A percentile compares a stretch with the other conserved stretches of the same genome.
Conservation (phyloP, 371 early-diverging fungal species). For the Mucor circinelloides region DNA sequence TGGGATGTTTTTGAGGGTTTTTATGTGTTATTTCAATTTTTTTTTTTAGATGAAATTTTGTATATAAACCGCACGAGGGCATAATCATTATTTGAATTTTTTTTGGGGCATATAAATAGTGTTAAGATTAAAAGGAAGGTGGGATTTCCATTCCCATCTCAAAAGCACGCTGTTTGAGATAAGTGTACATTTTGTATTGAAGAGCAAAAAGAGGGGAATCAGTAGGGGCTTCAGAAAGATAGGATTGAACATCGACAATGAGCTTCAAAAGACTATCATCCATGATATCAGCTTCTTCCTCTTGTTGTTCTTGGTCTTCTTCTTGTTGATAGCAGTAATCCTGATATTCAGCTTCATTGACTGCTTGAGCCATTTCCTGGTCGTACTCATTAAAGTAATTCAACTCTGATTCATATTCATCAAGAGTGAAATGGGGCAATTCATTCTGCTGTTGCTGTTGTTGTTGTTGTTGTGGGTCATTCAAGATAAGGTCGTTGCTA, state of each 20-base stretch:
- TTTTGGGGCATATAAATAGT: not conserved
- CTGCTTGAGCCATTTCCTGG: constrained; percentile 29
- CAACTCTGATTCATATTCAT: constrained; percentile 23
- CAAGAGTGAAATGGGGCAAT: constrained; percentile 3
- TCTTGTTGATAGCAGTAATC: constrained; percentile 6
- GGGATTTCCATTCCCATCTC: constrained; percentile 40
- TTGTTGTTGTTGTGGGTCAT: not conserved
- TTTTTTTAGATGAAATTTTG: not conserved
- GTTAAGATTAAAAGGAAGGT: not conserved
- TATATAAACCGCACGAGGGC: constrained; percentile 2
- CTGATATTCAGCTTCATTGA: constrained; percentile 30
- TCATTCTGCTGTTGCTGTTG: constrained; percentile 1
- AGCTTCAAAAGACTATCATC: constrained; percentile 36
- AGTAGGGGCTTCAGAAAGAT: constrained; percentile 34
- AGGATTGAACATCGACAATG: constrained; percentile 49
- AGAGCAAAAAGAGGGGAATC: constrained; percentile 43
- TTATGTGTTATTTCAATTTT: not conserved
- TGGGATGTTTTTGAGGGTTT: not conserved
- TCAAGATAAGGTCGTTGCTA: not conserved
- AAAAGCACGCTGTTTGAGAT: constrained; percentile 43
- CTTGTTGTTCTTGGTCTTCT: constrained; percentile 12
- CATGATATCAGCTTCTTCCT: constrained; percentile 25
- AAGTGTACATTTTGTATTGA: constrained; percentile 54
- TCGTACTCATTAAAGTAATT: constrained; percentile 38
- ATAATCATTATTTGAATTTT: not conserved